phyloP scores from a whole-genome alignment of 306 rosid species.

The Amphicarpaea edgeworthii region DNA sequence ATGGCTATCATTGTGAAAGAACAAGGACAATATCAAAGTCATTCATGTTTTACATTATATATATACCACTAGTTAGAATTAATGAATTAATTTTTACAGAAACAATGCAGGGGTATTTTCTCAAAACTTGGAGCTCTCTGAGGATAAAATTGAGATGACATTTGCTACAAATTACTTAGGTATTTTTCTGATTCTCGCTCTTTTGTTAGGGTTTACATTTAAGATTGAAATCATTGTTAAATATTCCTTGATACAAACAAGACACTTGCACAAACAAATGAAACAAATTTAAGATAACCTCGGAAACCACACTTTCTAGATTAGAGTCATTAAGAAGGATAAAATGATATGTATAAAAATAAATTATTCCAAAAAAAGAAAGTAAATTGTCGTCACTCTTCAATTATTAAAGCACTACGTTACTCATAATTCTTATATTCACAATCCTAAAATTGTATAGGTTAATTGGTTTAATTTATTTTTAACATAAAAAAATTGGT shows the following conservation, averaged over 20 bases:
- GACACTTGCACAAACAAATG: not conserved
- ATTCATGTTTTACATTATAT: not conserved
- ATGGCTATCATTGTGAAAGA: conserved; percentile 24
- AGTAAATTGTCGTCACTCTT: too few relatives aligned
- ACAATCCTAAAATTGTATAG: not conserved
- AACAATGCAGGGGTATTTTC: conserved; percentile 91
- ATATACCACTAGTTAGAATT: not conserved
- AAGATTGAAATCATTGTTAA: not conserved
- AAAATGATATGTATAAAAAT: too few relatives aligned
- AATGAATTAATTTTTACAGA: conserved; percentile 65
- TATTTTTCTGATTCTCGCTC: conserved; percentile 39
- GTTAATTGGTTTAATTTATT: not conserved
- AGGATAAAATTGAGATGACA: conserved; percentile 92
- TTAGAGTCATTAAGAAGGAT: too few relatives aligned
- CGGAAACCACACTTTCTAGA: too few relatives aligned
- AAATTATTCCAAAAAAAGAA: too few relatives aligned
- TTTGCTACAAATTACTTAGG: conserved; percentile 96
- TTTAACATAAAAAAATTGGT: conserved; percentile 4
- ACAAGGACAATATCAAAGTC: not conserved
- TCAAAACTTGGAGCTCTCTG: conserved; percentile 82
- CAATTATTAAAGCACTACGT: not conserved
- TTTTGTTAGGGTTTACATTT: not conserved
- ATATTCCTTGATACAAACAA: not conserved
- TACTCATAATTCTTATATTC: conserved; percentile 4
- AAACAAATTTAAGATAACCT: not conserved